Evolutionary conservation across 83 land plant species (phyloP).

Genomic region (Picea abies): DNA sequence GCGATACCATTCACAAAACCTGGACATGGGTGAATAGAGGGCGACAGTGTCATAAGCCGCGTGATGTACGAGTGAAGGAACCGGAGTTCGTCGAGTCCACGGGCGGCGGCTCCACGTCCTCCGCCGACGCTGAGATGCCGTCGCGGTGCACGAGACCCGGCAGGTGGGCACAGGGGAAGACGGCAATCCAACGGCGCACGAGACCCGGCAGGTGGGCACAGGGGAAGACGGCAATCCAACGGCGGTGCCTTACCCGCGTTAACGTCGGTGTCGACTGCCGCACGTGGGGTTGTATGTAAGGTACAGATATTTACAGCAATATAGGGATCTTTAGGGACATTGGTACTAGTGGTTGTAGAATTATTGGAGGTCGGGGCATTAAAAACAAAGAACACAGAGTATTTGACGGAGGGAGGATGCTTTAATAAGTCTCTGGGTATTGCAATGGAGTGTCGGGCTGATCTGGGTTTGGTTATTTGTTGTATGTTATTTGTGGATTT

Average conservation of each 20-base stretch:
- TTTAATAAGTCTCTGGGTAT: no score
- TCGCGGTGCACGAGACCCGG: conserved; percentile 3
- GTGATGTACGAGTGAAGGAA: background rate
- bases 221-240: background rate
- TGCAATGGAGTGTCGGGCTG: no score
- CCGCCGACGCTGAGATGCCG: conserved; percentile 16
- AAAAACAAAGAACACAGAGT: no score
- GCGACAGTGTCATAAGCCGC: conserved; percentile 1
- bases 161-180: background rate
- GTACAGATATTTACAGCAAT: no score
- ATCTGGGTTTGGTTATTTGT: no score
- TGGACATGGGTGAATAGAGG: no score
- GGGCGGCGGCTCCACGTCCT: conserved; percentile 12
- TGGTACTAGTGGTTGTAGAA: no score
- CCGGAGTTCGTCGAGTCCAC: background rate
- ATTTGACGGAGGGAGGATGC: no score
- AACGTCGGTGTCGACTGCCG: background rate
- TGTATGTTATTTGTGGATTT: no score
- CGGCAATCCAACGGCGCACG: background rate
- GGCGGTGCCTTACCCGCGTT: background rate
- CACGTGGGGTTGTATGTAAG: conserved; percentile 11
- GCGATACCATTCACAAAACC: no score
- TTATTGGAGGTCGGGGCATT: no score
- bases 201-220: background rate
- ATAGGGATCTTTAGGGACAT: no score